Conservation (phyloP, 2,329 filamentous ascomycete species). For the Fusarium liriodendri region DNA sequence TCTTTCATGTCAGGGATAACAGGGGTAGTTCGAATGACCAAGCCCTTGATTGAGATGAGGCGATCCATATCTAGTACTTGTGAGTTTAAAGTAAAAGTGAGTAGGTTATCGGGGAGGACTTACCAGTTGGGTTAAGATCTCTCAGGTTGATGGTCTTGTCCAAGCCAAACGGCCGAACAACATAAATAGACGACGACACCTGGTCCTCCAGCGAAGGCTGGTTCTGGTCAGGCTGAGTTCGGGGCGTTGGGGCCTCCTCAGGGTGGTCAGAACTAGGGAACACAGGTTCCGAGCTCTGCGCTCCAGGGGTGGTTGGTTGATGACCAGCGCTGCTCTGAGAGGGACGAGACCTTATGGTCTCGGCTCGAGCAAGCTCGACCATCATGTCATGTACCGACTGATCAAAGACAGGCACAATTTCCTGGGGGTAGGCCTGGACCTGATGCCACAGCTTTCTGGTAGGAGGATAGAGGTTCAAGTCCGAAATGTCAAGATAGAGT, state of each 20-base stretch:
- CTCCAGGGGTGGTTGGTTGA: slow-evolving; percentile 57
- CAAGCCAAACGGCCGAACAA: slow-evolving; percentile 89
- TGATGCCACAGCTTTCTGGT: slow-evolving; percentile 97
- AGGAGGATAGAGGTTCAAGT: slow-evolving; percentile 91
- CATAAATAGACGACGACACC: slow-evolving; percentile 82
- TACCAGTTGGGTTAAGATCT: slow-evolving; percentile 89
- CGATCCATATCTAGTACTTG: slow-evolving; percentile 85
- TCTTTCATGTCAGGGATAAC: slow-evolving; percentile 99
- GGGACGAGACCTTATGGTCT: slow-evolving; percentile 76
- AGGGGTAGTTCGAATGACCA: slow-evolving; percentile 94
- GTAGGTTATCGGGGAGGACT: slow-evolving; percentile 28
- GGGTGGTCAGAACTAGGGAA: slow-evolving; percentile 83
- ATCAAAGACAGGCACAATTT: slow-evolving; percentile 97
- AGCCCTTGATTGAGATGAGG: slow-evolving; percentile 91
- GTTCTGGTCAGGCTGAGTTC: slow-evolving; percentile 55
- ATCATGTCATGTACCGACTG: slow-evolving; percentile 93
- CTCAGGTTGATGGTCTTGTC: slow-evolving; percentile 90
- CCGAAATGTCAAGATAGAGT: slow-evolving; percentile 88
- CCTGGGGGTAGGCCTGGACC: slow-evolving; percentile 91
- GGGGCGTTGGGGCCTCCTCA: slow-evolving; percentile 56
- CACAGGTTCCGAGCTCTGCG: slow-evolving; percentile 78
- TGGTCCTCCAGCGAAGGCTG: slow-evolving; percentile 78
- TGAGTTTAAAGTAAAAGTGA: slow-evolving; percentile 11
- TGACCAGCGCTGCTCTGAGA: slow-evolving; percentile 68
- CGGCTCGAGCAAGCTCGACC: slow-evolving; percentile 85